Base-by-base conservation (phyloP, 2,329 filamentous ascomycete genomes). In the Pyrenochaeta sp. region DNA sequence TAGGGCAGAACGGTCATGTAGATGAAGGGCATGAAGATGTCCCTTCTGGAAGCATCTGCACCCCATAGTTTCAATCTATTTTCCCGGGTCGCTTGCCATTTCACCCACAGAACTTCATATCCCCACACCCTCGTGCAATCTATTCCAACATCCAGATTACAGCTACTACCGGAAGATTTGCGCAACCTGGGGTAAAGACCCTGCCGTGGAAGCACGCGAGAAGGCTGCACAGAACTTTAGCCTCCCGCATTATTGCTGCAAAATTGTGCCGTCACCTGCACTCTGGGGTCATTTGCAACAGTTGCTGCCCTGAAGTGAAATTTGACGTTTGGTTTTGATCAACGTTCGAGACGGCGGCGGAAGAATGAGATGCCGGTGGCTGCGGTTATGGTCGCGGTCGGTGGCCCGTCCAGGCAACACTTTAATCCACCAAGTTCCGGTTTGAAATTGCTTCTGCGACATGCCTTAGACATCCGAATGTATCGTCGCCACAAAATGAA, bases 41-140 rank as follows among this genome's bases (percentile, higher is more conserved):
- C 53, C 61, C 60, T 66, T 68, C 70, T 72, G 62, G 68, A 73
- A 70, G 58, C 56, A 68, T 73, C 71, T 69, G 60, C 62, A 71
- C 68, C 70, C 67, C 74, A 71, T 72, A 67, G 34, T 66, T 70
- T 59, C 59, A 75, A 69, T 76, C 62, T 75, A 74, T 66, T 66
- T 63, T 63, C 48, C 68, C 68, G 60, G 57, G 50, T 54, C 59
- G 49, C 62, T 62, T 62, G 39, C 48, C 37, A 59, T 50, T 56
- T 61, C 57, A 65, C 42, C 62, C 61, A 61, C 60, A 51, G 52
- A 54, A 58, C 59, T 52, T 61, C 66, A 70, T 71, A 62, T 67
- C 72, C 72, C 72, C 72, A 68, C 72, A 72, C 69, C 57, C 45
- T 56, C 49, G 30, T 54, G 62, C 64, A 69, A 75, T 76, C 60